Percentiles rank a stretch among this genome's conserved stretches.
Evolutionary conservation across 1,139 yeast species (phyloP).

Genomic region (Saccharomyces hybrid): DNA sequence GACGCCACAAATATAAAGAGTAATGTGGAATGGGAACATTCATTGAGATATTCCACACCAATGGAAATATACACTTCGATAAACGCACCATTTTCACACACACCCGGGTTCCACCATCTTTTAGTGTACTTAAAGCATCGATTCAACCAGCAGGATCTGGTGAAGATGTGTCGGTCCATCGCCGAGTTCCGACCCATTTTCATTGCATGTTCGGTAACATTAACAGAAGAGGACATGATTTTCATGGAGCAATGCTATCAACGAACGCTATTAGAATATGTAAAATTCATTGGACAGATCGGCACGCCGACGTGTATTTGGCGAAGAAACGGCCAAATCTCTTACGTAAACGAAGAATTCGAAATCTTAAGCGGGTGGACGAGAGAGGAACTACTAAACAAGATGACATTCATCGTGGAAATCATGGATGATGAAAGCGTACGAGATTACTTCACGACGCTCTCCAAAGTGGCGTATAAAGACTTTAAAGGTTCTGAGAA

Average conservation of each 20-base stretch:
- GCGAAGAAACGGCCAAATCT: slow-evolving; percentile 93
- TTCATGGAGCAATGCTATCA: slow-evolving; percentile 97
- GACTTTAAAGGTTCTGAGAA: slow-evolving; percentile 82
- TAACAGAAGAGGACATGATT: slow-evolving; percentile 83
- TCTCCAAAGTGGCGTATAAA: slow-evolving; percentile 82
- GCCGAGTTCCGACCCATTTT: slow-evolving; percentile 87
- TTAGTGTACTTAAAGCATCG: slow-evolving; percentile 66
- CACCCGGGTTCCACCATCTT: slow-evolving; percentile 82
- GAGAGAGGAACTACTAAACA: slow-evolving; percentile 54
- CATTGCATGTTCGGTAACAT: slow-evolving; percentile 82
- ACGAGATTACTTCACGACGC: slow-evolving; percentile 78
- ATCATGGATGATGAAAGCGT: slow-evolving; percentile 83
- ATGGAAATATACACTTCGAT: slow-evolving; percentile 76
- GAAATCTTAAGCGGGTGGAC: slow-evolving; percentile 88
- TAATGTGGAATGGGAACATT: slow-evolving; percentile 32
- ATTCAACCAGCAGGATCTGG: slow-evolving; percentile 62
- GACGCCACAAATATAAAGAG: slow-evolving; percentile 12
- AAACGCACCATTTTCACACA: slow-evolving; percentile 71
- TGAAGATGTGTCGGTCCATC: slow-evolving; percentile 81
- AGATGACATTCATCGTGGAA: slow-evolving; percentile 75
- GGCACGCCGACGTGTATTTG: slow-evolving; percentile 95
- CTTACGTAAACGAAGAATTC: slow-evolving; percentile 89
- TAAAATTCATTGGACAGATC: slow-evolving; percentile 69
- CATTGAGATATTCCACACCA: slow-evolving; percentile 50
- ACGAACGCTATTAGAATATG: slow-evolving; percentile 81